phyloP scores from a whole-genome alignment of 2,329 filamentous ascomycete genomes.

The Mycosphaerelloides madeirae region DNA sequence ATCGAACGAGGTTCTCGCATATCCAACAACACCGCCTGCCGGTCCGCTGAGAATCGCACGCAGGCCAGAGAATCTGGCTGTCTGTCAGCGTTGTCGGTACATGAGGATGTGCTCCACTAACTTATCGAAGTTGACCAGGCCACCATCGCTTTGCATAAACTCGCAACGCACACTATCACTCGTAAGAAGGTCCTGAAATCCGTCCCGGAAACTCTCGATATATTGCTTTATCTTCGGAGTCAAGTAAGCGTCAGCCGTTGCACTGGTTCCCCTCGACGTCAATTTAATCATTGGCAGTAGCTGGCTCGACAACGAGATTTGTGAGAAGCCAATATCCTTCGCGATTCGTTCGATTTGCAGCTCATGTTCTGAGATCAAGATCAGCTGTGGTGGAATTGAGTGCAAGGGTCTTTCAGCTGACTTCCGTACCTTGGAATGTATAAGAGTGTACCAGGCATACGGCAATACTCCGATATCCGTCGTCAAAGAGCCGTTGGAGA shows the following conservation, averaged over 20 bases:
- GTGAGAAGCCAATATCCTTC: constrained; percentile 71
- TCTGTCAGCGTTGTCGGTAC: neutral
- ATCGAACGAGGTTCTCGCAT: constrained; percentile 32
- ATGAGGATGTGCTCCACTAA: neutral
- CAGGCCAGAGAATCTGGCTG: constrained; percentile 26
- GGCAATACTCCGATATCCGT: constrained; percentile 71
- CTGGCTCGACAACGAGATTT: constrained; percentile 73
- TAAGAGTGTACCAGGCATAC: constrained; percentile 87
- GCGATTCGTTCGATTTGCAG: constrained; percentile 68
- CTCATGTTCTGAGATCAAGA: constrained; percentile 60
- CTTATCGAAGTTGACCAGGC: constrained; percentile 26
- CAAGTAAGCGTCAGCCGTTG: constrained; percentile 71
- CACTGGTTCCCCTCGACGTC: constrained; percentile 65
- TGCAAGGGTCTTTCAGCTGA: too few species aligned
- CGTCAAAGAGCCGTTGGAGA: constrained; percentile 60
- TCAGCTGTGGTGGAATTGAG: neutral
- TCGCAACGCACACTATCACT: constrained; percentile 28
- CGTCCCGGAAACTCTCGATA: constrained; percentile 39
- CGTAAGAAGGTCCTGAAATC: constrained; percentile 25
- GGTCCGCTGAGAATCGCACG: constrained; percentile 33
- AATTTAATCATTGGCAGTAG: constrained; percentile 80
- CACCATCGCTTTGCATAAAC: constrained; percentile 30
- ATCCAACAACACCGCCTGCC: constrained; percentile 34
- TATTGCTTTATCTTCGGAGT: constrained; percentile 72
- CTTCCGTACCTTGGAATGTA: constrained; percentile 56